Conservation (phyloP, 768 basidiomycete species). For the Termitomyces titanicus region DNA sequence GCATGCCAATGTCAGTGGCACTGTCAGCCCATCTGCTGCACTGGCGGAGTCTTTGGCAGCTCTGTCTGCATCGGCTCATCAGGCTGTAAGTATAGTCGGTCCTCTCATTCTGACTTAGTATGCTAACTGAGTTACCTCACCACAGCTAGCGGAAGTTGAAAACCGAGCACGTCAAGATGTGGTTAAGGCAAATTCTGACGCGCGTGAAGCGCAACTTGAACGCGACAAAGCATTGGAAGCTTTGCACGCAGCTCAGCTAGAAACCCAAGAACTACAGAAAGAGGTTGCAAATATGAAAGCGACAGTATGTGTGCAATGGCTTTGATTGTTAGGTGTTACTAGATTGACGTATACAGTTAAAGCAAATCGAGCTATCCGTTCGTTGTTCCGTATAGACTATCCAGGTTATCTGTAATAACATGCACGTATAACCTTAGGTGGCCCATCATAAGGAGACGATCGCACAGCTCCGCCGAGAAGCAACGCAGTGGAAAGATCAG, state of each 20-base stretch:
- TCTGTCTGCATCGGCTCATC: constrained; percentile 19
- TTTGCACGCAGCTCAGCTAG: constrained; percentile 40
- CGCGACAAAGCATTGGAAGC: constrained; percentile 44
- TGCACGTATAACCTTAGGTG: constrained; percentile 33
- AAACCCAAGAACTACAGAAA: constrained; percentile 47
- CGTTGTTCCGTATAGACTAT: constrained; percentile 12
- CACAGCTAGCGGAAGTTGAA: constrained; percentile 53
- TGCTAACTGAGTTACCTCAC: neutral
- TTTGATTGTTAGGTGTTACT: constrained; percentile 4
- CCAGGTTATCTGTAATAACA: neutral
- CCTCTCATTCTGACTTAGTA: too few relatives aligned
- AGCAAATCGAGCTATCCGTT: constrained; percentile 57
- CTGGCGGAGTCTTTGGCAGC: constrained; percentile 22
- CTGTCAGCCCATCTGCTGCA: constrained; percentile 13
- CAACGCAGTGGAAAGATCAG: constrained; percentile 72
- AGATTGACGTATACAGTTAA: constrained; percentile 33
- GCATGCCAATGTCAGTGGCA: constrained; percentile 8
- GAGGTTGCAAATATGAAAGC: constrained; percentile 35
- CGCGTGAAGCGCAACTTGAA: constrained; percentile 44
- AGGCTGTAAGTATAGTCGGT: constrained; percentile 15
- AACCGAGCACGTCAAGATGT: constrained; percentile 53
- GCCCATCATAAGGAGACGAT: constrained; percentile 60
- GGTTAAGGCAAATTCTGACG: constrained; percentile 41
- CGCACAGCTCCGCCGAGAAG: constrained; percentile 58
- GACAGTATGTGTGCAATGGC: constrained; percentile 37